Percentiles rank a stretch among this genome's conserved stretches.
Conservation (phyloP, 768 basidiomycete species). For the Lanmaoa rubissima region DNA sequence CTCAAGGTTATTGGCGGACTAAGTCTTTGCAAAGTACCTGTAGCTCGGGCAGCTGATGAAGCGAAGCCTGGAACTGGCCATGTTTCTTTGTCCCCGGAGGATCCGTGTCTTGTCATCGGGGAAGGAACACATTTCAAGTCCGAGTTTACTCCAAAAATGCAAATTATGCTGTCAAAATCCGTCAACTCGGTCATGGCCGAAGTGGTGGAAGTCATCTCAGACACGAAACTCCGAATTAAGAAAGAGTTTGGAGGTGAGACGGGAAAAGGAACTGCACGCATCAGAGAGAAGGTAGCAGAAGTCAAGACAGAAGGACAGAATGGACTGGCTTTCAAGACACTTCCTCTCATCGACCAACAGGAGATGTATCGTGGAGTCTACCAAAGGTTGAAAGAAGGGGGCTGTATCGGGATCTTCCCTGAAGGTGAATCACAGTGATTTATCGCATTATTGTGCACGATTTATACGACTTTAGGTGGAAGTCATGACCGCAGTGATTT, state of each 20-base stretch:
- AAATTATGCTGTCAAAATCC: slow-evolving; percentile 83
- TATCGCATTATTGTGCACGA: not conserved
- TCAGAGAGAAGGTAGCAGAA: slow-evolving; percentile 68
- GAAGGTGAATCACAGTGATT: slow-evolving; percentile 63
- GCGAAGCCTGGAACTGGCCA: slow-evolving; percentile 74
- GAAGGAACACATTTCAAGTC: slow-evolving; percentile 72
- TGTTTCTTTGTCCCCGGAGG: slow-evolving; percentile 66
- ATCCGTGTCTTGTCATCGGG: slow-evolving; percentile 84
- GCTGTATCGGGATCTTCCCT: slow-evolving; percentile 95
- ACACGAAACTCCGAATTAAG: slow-evolving; percentile 81
- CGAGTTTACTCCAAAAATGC: slow-evolving; percentile 74
- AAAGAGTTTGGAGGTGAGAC: slow-evolving; percentile 83
- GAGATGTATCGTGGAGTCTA: slow-evolving; percentile 96
- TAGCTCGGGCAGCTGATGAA: slow-evolving; percentile 85
- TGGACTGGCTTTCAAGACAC: slow-evolving; percentile 76
- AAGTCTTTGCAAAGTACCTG: slow-evolving; percentile 64
- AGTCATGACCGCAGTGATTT: slow-evolving; percentile 97
- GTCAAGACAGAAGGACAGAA: slow-evolving; percentile 48
- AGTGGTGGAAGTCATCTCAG: slow-evolving; percentile 84
- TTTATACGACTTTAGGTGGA: slow-evolving; percentile 60
- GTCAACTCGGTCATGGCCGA: slow-evolving; percentile 77
- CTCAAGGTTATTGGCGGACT: slow-evolving; percentile 5
- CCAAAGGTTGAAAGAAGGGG: slow-evolving; percentile 77
- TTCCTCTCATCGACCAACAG: slow-evolving; percentile 91
- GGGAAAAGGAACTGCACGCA: slow-evolving; percentile 65